These are phyloP conservation scores for Apiospora pterosperma DNA, from an alignment of 2,329 filamentous ascomycete genomes.

Conservation along the genomic window DNA sequence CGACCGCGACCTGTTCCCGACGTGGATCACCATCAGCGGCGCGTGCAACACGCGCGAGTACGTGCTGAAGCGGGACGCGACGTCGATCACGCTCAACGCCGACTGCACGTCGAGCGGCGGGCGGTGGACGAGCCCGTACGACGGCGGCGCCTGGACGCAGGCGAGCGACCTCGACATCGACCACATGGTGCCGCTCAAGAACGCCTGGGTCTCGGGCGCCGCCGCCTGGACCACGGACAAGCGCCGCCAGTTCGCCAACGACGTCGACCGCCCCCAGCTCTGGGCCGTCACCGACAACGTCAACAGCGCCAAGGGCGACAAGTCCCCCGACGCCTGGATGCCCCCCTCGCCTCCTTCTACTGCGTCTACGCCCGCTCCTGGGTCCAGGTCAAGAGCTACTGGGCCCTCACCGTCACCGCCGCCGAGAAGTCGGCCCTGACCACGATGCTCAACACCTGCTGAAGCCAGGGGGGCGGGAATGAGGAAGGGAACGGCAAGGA, in stretches of 20 bases:
- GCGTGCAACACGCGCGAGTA: conserved; percentile 70
- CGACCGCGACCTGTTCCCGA: conserved; percentile 64
- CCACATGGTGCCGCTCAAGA: conserved; percentile 77
- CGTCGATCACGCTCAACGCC: conserved; percentile 52
- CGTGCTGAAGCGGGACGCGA: conserved; percentile 72
- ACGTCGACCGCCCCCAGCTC: conserved; percentile 71
- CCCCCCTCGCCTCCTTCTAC: conserved; percentile 66
- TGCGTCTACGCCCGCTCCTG: conserved; percentile 77
- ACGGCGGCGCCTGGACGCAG: conserved; percentile 66
- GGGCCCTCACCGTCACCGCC: conserved; percentile 63
- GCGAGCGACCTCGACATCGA: conserved; percentile 76
- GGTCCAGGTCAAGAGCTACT: conserved; percentile 75
- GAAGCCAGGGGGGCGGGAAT: conserved; percentile 2
- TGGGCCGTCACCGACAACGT: conserved; percentile 75
- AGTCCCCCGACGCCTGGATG: conserved; percentile 73
- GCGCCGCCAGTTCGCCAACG: conserved; percentile 72
- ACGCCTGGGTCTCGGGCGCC: conserved; percentile 78
- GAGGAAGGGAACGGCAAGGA: neutral
- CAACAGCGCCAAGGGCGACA: conserved; percentile 72
- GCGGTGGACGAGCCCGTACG: conserved; percentile 71
- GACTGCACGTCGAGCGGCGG: conserved; percentile 61
- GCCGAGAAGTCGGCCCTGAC: conserved; percentile 68
- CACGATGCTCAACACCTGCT: conserved; percentile 65
- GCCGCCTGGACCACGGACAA: conserved; percentile 65
- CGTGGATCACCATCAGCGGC: conserved; percentile 65